Evolutionary conservation across 805 yeast species (phyloP).

Genomic region (Maudiozyma bulderi): DNA sequence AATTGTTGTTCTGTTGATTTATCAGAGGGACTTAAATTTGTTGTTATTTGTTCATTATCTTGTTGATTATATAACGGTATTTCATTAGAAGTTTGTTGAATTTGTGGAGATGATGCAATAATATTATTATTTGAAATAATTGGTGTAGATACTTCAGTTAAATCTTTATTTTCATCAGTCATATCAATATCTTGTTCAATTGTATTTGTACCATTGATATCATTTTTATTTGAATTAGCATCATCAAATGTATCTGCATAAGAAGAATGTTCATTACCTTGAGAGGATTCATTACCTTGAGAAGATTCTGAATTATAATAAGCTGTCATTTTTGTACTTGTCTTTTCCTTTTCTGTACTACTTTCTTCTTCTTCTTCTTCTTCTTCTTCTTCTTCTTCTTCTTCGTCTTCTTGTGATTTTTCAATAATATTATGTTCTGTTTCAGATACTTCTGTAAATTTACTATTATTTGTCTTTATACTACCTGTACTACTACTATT

Average conservation of each 20-base stretch:
- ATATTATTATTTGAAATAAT: not conserved
- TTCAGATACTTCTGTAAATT: not conserved
- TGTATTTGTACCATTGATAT: slow-evolving; percentile 7
- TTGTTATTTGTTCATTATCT: not conserved
- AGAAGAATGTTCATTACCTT: not conserved
- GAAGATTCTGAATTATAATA: not conserved
- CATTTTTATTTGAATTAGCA: not conserved
- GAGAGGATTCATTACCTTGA: not conserved
- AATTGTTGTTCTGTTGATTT: not conserved
- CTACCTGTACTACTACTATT: not conserved
- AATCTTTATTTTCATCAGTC: slow-evolving; percentile 1
- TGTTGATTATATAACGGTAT: not conserved
- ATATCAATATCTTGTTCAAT: slow-evolving; percentile 14
- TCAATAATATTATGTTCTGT: not conserved
- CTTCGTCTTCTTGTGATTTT: not conserved
- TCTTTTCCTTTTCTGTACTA: not conserved
- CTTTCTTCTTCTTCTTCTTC: not conserved
- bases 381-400: not conserved
- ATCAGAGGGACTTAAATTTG: not conserved
- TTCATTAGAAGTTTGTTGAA: not conserved
- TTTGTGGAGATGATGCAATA: not conserved
- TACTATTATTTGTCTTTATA: not conserved
- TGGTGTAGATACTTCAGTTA: not conserved
- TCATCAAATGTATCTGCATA: not conserved
- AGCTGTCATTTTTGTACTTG: slow-evolving; percentile 2